Evolutionary conservation across 2,329 filamentous ascomycete genomes (phyloP).

Genomic region (Allantophomopsis cytisporea): DNA sequence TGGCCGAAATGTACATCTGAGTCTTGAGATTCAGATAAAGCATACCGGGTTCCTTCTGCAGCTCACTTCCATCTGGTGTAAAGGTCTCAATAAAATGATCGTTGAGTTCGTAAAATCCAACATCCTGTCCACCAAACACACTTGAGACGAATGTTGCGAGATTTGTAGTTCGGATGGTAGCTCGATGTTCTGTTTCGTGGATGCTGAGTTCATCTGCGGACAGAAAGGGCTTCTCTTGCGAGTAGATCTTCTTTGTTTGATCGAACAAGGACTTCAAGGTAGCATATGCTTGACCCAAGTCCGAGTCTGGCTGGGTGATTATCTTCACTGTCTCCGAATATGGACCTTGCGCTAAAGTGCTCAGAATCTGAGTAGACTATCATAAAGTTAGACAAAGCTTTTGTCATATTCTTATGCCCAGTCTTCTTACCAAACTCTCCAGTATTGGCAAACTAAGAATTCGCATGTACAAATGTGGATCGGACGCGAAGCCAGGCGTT

Average conservation of each 20-base stretch:
- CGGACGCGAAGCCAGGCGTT: conserved; percentile 6
- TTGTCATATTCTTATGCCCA: not conserved
- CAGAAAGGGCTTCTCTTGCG: conserved; percentile 33
- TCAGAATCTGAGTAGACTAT: conserved; percentile 43
- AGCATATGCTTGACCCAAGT: conserved; percentile 45
- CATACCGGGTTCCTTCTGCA: conserved; percentile 45
- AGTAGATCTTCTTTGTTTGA: conserved; percentile 48
- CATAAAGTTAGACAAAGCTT: conserved; percentile 3
- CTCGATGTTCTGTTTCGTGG: conserved; percentile 35
- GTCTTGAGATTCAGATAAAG: conserved; percentile 53
- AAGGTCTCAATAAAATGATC: conserved; percentile 51
- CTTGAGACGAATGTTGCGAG: conserved; percentile 50
- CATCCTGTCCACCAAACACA: conserved; percentile 49
- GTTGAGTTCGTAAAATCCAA: conserved; percentile 49
- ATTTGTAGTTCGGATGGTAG: conserved; percentile 49
- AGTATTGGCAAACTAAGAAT: conserved; percentile 46
- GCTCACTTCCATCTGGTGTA: conserved; percentile 39
- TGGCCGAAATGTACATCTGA: conserved; percentile 49
- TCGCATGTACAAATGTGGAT: conserved; percentile 25
- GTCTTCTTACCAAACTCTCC: conserved; percentile 38
- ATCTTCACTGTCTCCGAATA: conserved; percentile 42
- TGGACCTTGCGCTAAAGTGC: conserved; percentile 39
- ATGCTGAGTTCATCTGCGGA: conserved; percentile 37
- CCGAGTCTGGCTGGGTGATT: conserved; percentile 37
- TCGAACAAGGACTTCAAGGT: conserved; percentile 48